phyloP scores from a whole-genome alignment of 352 stramenopile genomes.

The Pythium biforme region DNA sequence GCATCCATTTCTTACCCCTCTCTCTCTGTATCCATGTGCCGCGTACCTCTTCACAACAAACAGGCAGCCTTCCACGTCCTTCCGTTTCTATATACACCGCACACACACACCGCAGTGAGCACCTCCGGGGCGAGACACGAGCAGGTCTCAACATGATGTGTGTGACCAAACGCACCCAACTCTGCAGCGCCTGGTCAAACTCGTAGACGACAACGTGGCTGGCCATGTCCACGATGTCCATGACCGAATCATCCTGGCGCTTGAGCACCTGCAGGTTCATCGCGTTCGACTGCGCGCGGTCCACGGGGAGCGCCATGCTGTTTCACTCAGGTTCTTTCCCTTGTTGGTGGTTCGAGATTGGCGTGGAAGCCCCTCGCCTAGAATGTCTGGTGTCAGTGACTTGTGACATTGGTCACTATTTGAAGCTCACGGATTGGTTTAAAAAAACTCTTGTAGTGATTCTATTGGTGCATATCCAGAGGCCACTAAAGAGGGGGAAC shows the following conservation, averaged over 20 bases:
- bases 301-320: slow-evolving; percentile 37
- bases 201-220: slow-evolving; percentile 89
- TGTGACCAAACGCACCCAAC: slow-evolving; percentile 82
- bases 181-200: slow-evolving; percentile 81
- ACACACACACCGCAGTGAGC: slow-evolving; percentile 1
- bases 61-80: slow-evolving; percentile 82
- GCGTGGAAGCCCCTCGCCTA: background rate
- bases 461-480: slow-evolving; percentile 14
- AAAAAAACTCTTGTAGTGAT: background rate
- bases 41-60: slow-evolving; percentile 80
- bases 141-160: no score
- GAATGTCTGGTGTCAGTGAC: slow-evolving; percentile 27
- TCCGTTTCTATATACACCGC: slow-evolving; percentile 72
- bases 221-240: slow-evolving; percentile 82
- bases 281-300: slow-evolving; percentile 80
- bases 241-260: slow-evolving; percentile 74
- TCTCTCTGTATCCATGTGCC: background rate
- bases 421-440: background rate
- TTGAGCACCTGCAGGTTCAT: slow-evolving; percentile 89
- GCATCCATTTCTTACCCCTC: background rate
- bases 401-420: slow-evolving; percentile 25
- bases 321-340: slow-evolving; percentile 10
- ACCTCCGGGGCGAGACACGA: no score
- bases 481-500: background rate
- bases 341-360: slow-evolving; percentile 1